Evolutionary conservation across 2,329 filamentous ascomycete genomes (phyloP), one percentile per base, ranked within the genome.

Genomic region (Xylaria sp.): DNA sequence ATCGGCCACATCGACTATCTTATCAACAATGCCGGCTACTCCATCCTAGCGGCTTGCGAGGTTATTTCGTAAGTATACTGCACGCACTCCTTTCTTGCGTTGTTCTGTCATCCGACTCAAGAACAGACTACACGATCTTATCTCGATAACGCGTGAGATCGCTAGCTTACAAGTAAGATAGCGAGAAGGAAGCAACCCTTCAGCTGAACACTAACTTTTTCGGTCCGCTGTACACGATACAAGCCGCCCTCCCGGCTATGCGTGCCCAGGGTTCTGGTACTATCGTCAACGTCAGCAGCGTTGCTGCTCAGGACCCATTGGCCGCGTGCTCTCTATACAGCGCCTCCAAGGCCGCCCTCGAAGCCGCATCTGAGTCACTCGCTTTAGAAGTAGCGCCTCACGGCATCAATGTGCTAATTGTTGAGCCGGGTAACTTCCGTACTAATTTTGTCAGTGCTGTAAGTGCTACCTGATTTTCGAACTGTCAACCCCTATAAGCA

Each of bases 341-440:
- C 1, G 71, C 71, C 3, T 78, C 74, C 57, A 83, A 83, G 56
- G 80, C 78, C 28, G 81, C 79, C 0, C 72, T 83, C 0, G 81
- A 83, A 65, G 80, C 77, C 0, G 46, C 79, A n/a, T 79, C 79
- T 0, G 81, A 83, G 60, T 73, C 78, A 0, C 73, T 83, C 0
- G 75, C 78, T 0, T 45, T 66, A 1, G 82, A 83, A 64, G 71
- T 83, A 1, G 72, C 73, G 2, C 71, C 76, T 0, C 78, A 82
- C 65, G 73, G 74, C n/a, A 75, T 83, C 46, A 60, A 72, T 1
- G 79, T 82, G 1, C 70, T 83, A 5, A 73, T 83, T 28, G 80
- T 83, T 2, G 80, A 83, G 70, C 81, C 80, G 0, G 82, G 82
- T 1, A 77, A 74, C 1, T 83, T 82, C 72, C 76, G 80, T 0